Evolutionary conservation across 345 rosid species (phyloP), one percentile per base, ranked within the genome.

Genomic region (Lepidium aucheri): DNA sequence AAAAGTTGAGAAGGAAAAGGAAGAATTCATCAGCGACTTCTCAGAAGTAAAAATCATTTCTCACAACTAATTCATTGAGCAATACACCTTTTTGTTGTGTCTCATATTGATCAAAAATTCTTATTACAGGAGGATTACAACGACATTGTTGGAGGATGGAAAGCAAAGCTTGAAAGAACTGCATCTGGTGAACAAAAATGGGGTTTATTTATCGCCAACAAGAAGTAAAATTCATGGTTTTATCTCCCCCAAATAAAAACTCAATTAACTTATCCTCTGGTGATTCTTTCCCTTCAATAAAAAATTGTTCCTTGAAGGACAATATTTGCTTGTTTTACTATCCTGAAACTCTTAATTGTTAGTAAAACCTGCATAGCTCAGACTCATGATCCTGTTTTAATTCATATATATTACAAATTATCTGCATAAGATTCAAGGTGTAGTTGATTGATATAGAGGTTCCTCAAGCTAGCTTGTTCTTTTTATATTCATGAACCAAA

Each of bases 111-210:
- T 32, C 36, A 41, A 33, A 20, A 50, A 64, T 3, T 49, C 24
- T 46, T 49, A 20, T 46, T 13, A 53, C 68, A 94, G 96, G 82
- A 84, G 50, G 99, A 91, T 75, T 94, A 84, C 28, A 72, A 87
- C 35, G 96, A 78, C 3, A 85, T 89, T 8, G 87, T 89, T 1
- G 89, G 62, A 53, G 96, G 93, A 75, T 86, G 96, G 96, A 80
- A 80, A 65, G 78, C 93, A 35, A 89, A 89, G 74, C 80, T 85
- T 74, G 66, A 71, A 30, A 76, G 96, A 75, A 84, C 77, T 69
- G 15, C 84, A 15, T 74, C 83, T 5, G 96, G 87, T 7, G 90
- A 86, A 74, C 96, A 89, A 79, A 53, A 80, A 34, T 89, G 96
- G 93, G 93, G 93, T 12, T 65, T 86, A 58, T 86, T 86, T 77